Evolutionary conservation across 2,329 filamentous ascomycete genomes (phyloP).

Genomic region (Alternaria gansuensis): DNA sequence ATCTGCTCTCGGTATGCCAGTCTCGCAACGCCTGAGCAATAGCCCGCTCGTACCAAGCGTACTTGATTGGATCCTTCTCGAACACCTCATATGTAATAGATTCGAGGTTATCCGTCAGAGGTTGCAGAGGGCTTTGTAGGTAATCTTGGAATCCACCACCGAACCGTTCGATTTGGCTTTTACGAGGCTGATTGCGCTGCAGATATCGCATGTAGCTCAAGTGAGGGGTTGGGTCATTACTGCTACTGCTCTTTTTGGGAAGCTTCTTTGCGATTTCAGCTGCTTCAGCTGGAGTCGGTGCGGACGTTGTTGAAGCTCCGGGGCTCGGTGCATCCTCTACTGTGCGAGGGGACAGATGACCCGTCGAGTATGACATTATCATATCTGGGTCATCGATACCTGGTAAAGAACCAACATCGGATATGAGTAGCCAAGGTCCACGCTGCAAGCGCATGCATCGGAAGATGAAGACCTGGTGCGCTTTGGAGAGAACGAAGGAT

Average conservation of each 20-base stretch:
- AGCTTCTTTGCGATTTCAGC: constrained; percentile 53
- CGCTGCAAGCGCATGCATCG: constrained; percentile 66
- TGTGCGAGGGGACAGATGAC: constrained; percentile 54
- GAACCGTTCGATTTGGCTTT: constrained; percentile 70
- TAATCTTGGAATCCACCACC: constrained; percentile 87
- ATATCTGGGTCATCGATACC: constrained; percentile 55
- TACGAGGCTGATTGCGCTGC: constrained; percentile 79
- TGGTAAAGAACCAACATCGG: constrained; percentile 65
- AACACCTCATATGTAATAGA: constrained; percentile 98
- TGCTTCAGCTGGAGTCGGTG: constrained; percentile 75
- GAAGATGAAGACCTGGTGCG: constrained; percentile 66
- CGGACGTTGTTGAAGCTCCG: constrained; percentile 30
- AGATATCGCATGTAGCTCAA: constrained; percentile 85
- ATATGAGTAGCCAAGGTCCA: constrained; percentile 68
- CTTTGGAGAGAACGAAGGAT: constrained; percentile 66
- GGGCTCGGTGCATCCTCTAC: constrained; percentile 52
- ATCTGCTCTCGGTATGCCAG: constrained; percentile 76
- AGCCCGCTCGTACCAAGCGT: constrained; percentile 91
- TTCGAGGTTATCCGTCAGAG: constrained; percentile 93
- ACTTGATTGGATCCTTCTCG: constrained; percentile 97
- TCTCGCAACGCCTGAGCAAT: constrained; percentile 82
- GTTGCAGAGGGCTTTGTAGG: constrained; percentile 92
- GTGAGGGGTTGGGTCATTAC: constrained; percentile 67
- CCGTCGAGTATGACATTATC: constrained; percentile 50
- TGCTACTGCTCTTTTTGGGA: constrained; percentile 58